Percentiles rank a stretch among this genome's conserved stretches.
Evolutionary conservation across 768 basidiomycete species (phyloP).

Genomic region (Boletus edulis): DNA sequence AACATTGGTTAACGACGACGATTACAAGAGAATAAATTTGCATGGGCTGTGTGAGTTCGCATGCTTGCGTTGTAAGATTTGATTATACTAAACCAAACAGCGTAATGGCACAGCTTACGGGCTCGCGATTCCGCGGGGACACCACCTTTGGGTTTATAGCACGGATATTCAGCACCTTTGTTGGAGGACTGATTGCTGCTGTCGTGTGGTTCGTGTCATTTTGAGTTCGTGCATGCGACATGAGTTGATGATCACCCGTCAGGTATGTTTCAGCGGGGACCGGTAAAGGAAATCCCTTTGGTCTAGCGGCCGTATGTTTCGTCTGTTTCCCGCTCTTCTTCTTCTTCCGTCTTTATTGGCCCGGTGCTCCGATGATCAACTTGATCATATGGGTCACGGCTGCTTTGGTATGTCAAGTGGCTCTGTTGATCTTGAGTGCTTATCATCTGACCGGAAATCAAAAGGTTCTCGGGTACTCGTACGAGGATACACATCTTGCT

Average conservation of each 20-base stretch:
- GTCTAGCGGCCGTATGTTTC: conserved; percentile 62
- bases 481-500: conserved; percentile 53
- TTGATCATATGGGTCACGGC: conserved; percentile 66
- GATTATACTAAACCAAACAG: conserved; percentile 32
- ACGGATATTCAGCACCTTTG: conserved; percentile 61
- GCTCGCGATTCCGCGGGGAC: conserved; percentile 71
- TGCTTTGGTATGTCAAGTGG: conserved; percentile 44
- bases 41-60: conserved; percentile 63
- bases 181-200: conserved; percentile 60
- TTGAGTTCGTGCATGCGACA: background rate
- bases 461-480: conserved; percentile 73
- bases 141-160: conserved; percentile 64
- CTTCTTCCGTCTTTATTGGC: conserved; percentile 68
- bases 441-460: background rate
- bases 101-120: conserved; percentile 74
- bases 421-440: background rate
- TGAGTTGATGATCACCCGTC: background rate
- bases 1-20: conserved; percentile 2
- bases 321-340: conserved; percentile 73
- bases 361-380: conserved; percentile 67
- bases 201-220: conserved; percentile 54
- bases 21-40: conserved; percentile 52
- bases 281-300: conserved; percentile 60
- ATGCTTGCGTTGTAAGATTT: background rate
- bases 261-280: conserved; percentile 72